Base-by-base conservation (phyloP, 148 eudicot species). In the Nepenthes mirabilis region DNA sequence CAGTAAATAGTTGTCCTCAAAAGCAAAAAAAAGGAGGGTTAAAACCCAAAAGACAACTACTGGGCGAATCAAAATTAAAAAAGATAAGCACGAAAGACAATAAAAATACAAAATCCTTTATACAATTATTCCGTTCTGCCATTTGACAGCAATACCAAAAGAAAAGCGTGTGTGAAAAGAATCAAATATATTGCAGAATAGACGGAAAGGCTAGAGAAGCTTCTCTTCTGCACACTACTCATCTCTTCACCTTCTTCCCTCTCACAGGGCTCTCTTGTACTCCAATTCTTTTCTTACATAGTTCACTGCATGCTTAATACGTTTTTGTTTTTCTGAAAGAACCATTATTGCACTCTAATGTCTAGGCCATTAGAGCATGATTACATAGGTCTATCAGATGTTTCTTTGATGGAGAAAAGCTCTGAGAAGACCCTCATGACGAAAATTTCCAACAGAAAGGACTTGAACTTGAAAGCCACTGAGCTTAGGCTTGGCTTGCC, bases 401-500 rank as follows among this genome's bases (percentile, higher is more conserved):
- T 49, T 66, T 65, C 70, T 64, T 35, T 68, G 64, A 62, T 68
- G 71, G 75, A 9, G 48, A 62, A 67, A 64, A 56, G 68, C 69
- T 75, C 62, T 11, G 3, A 6, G 3, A 11, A 12, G 32, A 73
- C 62, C 63, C 47, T 43, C 34, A 50, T 33, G 34, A 36, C 75
- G 43, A 37, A 43, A 4, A 62, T 47, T 47, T 66, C 58, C 4
- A 14, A 35, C 32, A 64, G 12, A 9, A 78, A 75, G 54, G 75
- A 62, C 65, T 54, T 82, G 54, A 78, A 77, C 67, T 72, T 81
- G 43, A 81, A 72, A 66, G 82, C 79, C 14, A 82, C 87, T 50
- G 83, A 82, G 71, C 66, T 82, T 6, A 82, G 81, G 40, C 87
- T 82, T 43, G 87, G 87, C 33, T 68, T 79, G 51, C 87, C 87